phyloP scores from a whole-genome alignment of 768 basidiomycete genomes.

The Daedalea quercina region DNA sequence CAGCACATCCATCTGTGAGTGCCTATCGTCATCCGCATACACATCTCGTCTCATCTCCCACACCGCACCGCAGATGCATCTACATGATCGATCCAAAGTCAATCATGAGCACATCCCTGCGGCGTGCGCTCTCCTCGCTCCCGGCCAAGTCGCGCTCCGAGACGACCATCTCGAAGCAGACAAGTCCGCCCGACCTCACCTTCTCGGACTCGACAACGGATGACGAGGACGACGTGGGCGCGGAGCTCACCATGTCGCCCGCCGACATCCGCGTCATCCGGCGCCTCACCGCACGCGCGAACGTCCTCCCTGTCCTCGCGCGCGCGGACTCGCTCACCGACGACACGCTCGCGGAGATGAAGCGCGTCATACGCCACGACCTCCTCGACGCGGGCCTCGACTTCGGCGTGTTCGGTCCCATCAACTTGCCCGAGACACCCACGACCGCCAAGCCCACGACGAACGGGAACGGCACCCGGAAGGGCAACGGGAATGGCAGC shows the following conservation, averaged over 20 bases:
- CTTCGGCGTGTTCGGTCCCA: slow-evolving; percentile 68
- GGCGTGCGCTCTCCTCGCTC: slow-evolving; percentile 40
- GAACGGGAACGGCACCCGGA: not conserved
- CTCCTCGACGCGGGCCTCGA: slow-evolving; percentile 60
- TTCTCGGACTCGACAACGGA: slow-evolving; percentile 39
- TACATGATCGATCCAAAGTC: slow-evolving; percentile 80
- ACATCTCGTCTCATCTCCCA: slow-evolving; percentile 5
- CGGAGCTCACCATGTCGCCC: slow-evolving; percentile 60
- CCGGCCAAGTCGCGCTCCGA: slow-evolving; percentile 61
- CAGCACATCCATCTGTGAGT: slow-evolving; percentile 85
- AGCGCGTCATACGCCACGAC: slow-evolving; percentile 65
- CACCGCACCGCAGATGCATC: slow-evolving; percentile 50
- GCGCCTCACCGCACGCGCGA: slow-evolving; percentile 65
- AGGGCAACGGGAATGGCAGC: not conserved
- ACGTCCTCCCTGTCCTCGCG: slow-evolving; percentile 78
- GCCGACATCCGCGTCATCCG: slow-evolving; percentile 75
- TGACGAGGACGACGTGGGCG: slow-evolving; percentile 42
- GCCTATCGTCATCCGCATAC: not conserved
- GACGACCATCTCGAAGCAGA: slow-evolving; percentile 47
- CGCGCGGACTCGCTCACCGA: slow-evolving; percentile 81
- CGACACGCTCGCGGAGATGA: slow-evolving; percentile 61
- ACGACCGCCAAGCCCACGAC: slow-evolving; percentile 13
- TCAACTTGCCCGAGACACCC: slow-evolving; percentile 24
- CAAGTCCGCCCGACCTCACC: slow-evolving; percentile 41
- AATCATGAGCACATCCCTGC: slow-evolving; percentile 48